Percentiles rank a stretch among this genome's conserved stretches.
Evolutionary conservation across 2,329 filamentous ascomycete species (phyloP).

Genomic region (Hypoxylon sp.): DNA sequence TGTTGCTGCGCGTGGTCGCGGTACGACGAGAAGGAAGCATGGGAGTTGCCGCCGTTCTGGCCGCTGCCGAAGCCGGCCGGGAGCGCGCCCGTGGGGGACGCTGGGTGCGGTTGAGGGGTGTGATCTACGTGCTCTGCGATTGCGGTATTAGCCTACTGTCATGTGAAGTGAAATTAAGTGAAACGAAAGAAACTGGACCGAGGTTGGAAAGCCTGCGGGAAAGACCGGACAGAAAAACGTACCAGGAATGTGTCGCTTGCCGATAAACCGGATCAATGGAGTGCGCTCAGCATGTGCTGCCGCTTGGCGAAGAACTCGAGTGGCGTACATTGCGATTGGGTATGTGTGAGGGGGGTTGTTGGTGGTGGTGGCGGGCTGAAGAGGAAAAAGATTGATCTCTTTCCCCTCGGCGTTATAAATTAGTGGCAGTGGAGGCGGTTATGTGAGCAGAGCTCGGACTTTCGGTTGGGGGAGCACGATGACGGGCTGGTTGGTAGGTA

Average conservation of each 20-base stretch:
- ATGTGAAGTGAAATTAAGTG: slow-evolving; percentile 1
- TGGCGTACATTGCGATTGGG: slow-evolving; percentile 66
- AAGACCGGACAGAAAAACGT: slow-evolving; percentile 34
- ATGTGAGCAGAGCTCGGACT: slow-evolving; percentile 33
- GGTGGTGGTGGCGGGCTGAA: slow-evolving; percentile 1
- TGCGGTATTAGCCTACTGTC: not conserved
- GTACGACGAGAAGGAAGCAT: slow-evolving; percentile 80
- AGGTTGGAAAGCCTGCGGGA: slow-evolving; percentile 5
- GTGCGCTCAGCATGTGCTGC: slow-evolving; percentile 72
- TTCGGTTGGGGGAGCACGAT: slow-evolving; percentile 38
- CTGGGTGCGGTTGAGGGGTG: slow-evolving; percentile 80
- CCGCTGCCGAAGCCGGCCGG: slow-evolving; percentile 66
- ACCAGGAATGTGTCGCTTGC: slow-evolving; percentile 73
- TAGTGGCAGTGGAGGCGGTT: slow-evolving; percentile 16
- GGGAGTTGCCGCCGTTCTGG: slow-evolving; percentile 59
- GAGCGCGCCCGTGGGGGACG: slow-evolving; percentile 75
- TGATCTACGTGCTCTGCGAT: slow-evolving; percentile 77
- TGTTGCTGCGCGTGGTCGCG: slow-evolving; percentile 84
- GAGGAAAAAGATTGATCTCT: slow-evolving; percentile 5
- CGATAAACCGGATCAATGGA: slow-evolving; percentile 74
- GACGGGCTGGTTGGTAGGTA: not conserved
- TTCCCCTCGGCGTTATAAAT: slow-evolving; percentile 36
- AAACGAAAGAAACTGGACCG: slow-evolving; percentile 9
- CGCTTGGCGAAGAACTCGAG: slow-evolving; percentile 71
- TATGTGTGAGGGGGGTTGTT: slow-evolving; percentile 28